A percentile compares a stretch with the other conserved stretches of the same genome.
These are phyloP conservation scores for Boletus sp. DNA, from an alignment of 768 basidiomycete genomes.

Conservation along the genomic window DNA sequence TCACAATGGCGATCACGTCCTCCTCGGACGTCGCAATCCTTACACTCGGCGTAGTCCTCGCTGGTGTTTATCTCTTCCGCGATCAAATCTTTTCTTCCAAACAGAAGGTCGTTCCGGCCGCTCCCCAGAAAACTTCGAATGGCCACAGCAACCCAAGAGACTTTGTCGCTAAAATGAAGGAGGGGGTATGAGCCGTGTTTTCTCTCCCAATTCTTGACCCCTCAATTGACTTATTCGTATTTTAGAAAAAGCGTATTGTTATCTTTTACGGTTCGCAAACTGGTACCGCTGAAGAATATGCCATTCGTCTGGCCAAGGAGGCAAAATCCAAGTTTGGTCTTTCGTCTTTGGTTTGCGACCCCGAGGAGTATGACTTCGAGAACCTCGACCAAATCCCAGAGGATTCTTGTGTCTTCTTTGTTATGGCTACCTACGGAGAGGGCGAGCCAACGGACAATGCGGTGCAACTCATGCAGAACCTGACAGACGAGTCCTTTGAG, in stretches of 20 bases:
- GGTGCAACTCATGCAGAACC: constrained; percentile 88
- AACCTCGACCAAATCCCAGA: constrained; percentile 90
- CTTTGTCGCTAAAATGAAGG: constrained; percentile 93
- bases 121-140: constrained; percentile 48
- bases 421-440: constrained; percentile 98
- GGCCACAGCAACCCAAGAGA: constrained; percentile 88
- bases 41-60: constrained; percentile 69
- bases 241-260: constrained; percentile 91
- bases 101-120: constrained; percentile 51
- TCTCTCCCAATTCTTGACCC: constrained; percentile 1
- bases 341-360: constrained; percentile 94
- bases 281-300: constrained; percentile 97
- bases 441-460: constrained; percentile 99
- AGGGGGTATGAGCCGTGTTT: constrained; percentile 58
- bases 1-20: constrained; percentile 57
- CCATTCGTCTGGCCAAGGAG: constrained; percentile 96
- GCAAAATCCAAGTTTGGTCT: constrained; percentile 95
- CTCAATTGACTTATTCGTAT: constrained; percentile 1
- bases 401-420: constrained; percentile 87
- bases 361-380: constrained; percentile 98
- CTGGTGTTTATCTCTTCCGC: constrained; percentile 78
- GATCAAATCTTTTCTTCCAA: constrained; percentile 75
- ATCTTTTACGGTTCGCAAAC: constrained; percentile 99
- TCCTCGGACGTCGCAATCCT: constrained; percentile 75
- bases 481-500: constrained; percentile 83